These are phyloP conservation scores for Carpinus fangiana DNA, from an alignment of 306 rosid species.

Conservation along the genomic window DNA sequence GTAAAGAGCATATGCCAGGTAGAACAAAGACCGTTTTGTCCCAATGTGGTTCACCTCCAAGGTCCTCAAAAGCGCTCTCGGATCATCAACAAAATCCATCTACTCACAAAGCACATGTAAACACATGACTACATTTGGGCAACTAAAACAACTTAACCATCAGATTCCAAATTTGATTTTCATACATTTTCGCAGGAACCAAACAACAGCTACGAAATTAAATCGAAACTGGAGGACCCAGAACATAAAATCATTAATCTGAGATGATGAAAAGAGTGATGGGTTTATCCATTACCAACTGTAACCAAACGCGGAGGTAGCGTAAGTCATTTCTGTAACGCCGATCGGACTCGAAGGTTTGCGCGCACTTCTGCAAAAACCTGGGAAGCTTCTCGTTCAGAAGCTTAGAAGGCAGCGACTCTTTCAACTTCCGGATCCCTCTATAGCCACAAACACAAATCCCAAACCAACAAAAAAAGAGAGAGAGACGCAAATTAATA, in stretches of 20 bases:
- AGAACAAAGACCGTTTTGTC: conserved; percentile 62
- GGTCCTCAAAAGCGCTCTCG: conserved; percentile 51
- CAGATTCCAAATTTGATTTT: not conserved
- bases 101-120: conserved; percentile 28
- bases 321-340: conserved; percentile 84
- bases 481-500: not conserved
- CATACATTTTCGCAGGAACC: conserved; percentile 22
- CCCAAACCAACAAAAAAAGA: conserved; percentile 14
- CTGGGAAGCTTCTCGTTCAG: conserved; percentile 74
- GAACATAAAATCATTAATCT: not conserved
- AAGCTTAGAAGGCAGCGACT: conserved; percentile 49
- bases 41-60: conserved; percentile 84
- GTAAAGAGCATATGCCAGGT: conserved; percentile 75
- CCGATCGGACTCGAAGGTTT: conserved; percentile 68
- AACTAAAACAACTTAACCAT: not conserved
- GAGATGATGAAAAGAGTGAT: not conserved
- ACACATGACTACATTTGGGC: not conserved
- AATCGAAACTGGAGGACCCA: not conserved
- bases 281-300: conserved; percentile 55
- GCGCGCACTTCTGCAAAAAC: conserved; percentile 70
- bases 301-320: conserved; percentile 89
- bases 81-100: conserved; percentile 91
- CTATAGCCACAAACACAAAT: conserved; percentile 37
- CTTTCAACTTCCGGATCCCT: conserved; percentile 77
- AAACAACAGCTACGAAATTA: conserved; percentile 9